Base-by-base conservation (phyloP, 2,329 filamentous ascomycete species). In the Tolypocladium ovalisporum region DNA sequence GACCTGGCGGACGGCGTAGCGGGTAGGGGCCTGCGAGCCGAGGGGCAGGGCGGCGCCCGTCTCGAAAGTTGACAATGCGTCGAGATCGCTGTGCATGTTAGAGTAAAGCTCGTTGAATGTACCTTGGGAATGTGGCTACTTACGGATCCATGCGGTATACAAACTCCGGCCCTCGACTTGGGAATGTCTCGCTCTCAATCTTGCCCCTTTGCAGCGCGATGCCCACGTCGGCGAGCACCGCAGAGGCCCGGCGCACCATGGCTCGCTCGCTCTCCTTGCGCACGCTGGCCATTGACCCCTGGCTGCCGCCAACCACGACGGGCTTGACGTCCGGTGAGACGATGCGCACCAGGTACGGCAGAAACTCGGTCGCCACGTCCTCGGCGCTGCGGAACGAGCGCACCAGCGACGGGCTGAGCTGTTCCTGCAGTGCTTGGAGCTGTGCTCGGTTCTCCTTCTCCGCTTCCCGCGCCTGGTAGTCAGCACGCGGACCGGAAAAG, bases 131-230 rank as follows among this genome's bases (percentile, higher is more conserved):
- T 3, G 47, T 12, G 29, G 29, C 29, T 12, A 15, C 87, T 79
- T 76, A 92, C 81, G 94, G 94, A 67, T 97, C 93, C 89, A 99
- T 92, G 56, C 94, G 85, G 71, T 96, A 97, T 10, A 96, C 86
- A 80, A 86, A 97, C 63, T 84, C 79, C 22, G 79, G 74, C n/a
- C 82, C 85, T 37, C 83, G 81, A 57, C 78, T 78, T 24, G 75
- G 76, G 6, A 78, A 70, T 9, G 80, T 80, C 39, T 89, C 87
- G 15, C 79, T 79, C 66, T 96, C 91, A 49, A 97, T 82, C 64
- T 86, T 85, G 15, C 88, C 87, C 66, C 86, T 87, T 62, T 96
- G 88, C 68, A 97, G 87, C 2, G 82, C 80, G 19, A 97, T 83
- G 19, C 91, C 89, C 17, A 93, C 81, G 22, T 90, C 89, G n/a